phyloP scores from a whole-genome alignment of 768 basidiomycete species.

The Phanerochaete carnosa region DNA sequence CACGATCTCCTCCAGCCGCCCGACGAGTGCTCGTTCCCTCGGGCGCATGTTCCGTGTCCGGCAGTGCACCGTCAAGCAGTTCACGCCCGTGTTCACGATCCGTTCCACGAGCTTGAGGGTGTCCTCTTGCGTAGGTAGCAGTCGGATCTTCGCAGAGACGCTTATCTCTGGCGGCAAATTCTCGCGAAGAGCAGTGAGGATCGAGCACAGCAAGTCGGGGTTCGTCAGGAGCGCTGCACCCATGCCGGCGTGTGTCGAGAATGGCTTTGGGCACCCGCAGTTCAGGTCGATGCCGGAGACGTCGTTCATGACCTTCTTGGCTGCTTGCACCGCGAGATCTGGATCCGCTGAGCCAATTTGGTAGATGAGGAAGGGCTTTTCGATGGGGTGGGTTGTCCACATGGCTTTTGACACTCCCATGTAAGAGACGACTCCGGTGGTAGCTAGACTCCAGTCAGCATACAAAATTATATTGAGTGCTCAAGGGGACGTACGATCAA shows the following conservation, averaged over 20 bases:
- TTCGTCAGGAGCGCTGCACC: slow-evolving; percentile 92
- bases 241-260: slow-evolving; percentile 93
- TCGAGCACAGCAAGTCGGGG: slow-evolving; percentile 87
- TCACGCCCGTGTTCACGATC: slow-evolving; percentile 85
- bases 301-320: slow-evolving; percentile 80
- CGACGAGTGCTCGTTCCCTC: slow-evolving; percentile 72
- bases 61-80: slow-evolving; percentile 91
- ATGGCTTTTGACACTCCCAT: slow-evolving; percentile 81
- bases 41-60: slow-evolving; percentile 90
- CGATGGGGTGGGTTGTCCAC: slow-evolving; percentile 90
- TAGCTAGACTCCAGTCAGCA: slow-evolving; percentile 41
- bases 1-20: slow-evolving; percentile 80
- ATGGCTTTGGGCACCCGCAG: slow-evolving; percentile 96
- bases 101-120: slow-evolving; percentile 82
- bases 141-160: slow-evolving; percentile 91
- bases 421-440: slow-evolving; percentile 85
- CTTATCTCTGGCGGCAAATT: slow-evolving; percentile 76
- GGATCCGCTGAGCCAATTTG: slow-evolving; percentile 93
- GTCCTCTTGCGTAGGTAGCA: not conserved
- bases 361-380: slow-evolving; percentile 92
- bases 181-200: slow-evolving; percentile 73
- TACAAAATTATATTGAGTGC: not conserved
- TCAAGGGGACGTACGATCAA: slow-evolving; percentile 67
- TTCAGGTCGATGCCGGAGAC: slow-evolving; percentile 95
- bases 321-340: slow-evolving; percentile 88